Conservation (phyloP, 2,329 filamentous ascomycete genomes). For the Diaporthe ampelina region DNA sequence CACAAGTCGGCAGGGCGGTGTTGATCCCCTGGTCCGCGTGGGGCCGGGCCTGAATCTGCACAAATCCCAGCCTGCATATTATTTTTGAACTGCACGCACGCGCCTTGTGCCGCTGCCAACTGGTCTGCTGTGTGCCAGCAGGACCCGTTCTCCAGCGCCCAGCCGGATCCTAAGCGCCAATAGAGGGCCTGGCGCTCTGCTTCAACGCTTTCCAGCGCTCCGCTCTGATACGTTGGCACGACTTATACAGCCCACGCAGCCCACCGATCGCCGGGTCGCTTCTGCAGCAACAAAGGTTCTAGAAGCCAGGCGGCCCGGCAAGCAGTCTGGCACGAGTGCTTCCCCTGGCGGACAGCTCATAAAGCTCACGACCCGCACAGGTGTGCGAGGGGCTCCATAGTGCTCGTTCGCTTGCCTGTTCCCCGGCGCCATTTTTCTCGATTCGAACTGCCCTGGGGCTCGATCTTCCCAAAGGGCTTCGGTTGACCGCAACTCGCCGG, state of each 20-base stretch:
- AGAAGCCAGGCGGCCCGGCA: slow-evolving; percentile 22
- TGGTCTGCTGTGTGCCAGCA: slow-evolving; percentile 4
- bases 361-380: slow-evolving; percentile 39
- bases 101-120: slow-evolving; percentile 36
- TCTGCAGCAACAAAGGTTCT: slow-evolving; percentile 32
- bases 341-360: slow-evolving; percentile 29
- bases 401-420: slow-evolving; percentile 30
- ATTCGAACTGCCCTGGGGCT: slow-evolving; percentile 26
- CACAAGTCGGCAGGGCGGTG: slow-evolving; percentile 31
- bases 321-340: slow-evolving; percentile 7
- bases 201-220: slow-evolving; percentile 31
- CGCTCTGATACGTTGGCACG: slow-evolving; percentile 34
- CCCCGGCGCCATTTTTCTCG: slow-evolving; percentile 28
- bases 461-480: slow-evolving; percentile 6
- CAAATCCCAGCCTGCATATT: slow-evolving; percentile 40
- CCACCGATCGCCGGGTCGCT: slow-evolving; percentile 30
- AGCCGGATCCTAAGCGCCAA: slow-evolving; percentile 36
- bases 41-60: slow-evolving; percentile 30
- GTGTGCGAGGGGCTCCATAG: slow-evolving; percentile 29
- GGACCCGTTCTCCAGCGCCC: slow-evolving; percentile 26
- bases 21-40: slow-evolving; percentile 37
- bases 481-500: slow-evolving; percentile 39
- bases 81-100: slow-evolving; percentile 12
- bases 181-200: slow-evolving; percentile 32
- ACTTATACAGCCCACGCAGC: slow-evolving; percentile 27